Conservation (phyloP, 2,329 filamentous ascomycete species). For the Bipolaris bicolor region DNA sequence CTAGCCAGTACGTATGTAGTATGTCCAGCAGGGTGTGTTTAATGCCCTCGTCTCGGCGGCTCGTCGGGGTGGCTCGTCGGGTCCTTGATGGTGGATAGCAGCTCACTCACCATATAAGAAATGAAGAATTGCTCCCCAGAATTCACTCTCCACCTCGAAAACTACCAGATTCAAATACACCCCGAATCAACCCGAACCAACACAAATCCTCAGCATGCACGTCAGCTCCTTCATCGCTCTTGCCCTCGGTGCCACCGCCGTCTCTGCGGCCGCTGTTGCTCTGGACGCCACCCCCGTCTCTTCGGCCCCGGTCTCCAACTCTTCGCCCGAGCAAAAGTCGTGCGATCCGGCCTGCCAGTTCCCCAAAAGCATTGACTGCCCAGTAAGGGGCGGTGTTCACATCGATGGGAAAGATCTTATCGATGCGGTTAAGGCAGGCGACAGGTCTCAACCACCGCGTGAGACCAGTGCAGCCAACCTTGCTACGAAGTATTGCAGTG, state of each 20-base stretch:
- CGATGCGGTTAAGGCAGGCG: too few species aligned
- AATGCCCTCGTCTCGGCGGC: too few species aligned
- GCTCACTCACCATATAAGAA: too few species aligned
- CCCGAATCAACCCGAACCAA: background rate
- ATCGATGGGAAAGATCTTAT: background rate
- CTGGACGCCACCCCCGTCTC: too few species aligned
- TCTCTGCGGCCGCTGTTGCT: background rate
- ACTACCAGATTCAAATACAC: background rate
- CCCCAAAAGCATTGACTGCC: background rate
- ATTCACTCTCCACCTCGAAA: background rate
- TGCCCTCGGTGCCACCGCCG: constrained; percentile 7
- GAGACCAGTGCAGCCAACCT: background rate
- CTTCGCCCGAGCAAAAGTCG: too few species aligned
- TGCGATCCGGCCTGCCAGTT: background rate
- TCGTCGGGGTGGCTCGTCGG: too few species aligned
- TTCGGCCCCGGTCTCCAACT: too few species aligned
- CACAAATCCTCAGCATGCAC: constrained; percentile 6
- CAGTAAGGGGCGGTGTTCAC: background rate
- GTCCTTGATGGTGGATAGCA: too few species aligned
- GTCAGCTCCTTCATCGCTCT: constrained; percentile 9
- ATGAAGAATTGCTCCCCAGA: background rate
- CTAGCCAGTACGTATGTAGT: too few species aligned
- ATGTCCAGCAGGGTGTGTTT: too few species aligned
- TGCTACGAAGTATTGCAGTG: background rate
- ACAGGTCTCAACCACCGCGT: background rate